Evolutionary conservation across 116 monocot species (phyloP), one percentile per base, ranked within the genome.

Genomic region (Zostera marina): DNA sequence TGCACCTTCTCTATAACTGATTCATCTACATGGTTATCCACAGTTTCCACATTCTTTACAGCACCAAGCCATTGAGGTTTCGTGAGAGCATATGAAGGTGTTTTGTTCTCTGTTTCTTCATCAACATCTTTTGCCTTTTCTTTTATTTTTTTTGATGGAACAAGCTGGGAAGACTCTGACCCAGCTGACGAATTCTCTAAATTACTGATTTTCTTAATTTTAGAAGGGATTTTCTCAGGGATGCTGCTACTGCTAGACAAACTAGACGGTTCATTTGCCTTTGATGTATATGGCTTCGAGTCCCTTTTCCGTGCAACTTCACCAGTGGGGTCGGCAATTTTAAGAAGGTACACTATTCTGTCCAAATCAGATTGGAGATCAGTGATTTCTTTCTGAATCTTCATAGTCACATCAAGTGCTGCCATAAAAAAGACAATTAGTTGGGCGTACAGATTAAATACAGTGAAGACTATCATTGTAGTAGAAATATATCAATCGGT

Each of bases 31-130:
- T 59, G 44, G 22, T 66, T 55, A 16, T 76, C 83, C 44, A 73
- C 66, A 22, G 60, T 19, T 59, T 73, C 54, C 10, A 53, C 53
- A 12, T 72, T 62, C 57, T 74, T 74, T 26, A 63, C 71, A 13
- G 73, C 98, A 48, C 98, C 98, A 53, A 98, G 91, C 98, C 90
- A 98, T 62, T 90, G 86, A 60, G 91, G 98, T 42, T 98, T 98
- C 47, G 64, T 48, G 14, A 68, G 25, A 8, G 68, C 40, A 53
- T 67, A 98, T 54, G 38, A 58, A 66, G 70, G 48, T 54, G 54
- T 41, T 68, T 79, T 74, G 15, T 54, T 71, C 44, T 76, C 74
- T 65, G 61, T 58, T 2, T 71, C 45, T 32, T 53, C 55, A 6
- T 0, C 14, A 16, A 15, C 54, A 58, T 61, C 59, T 8, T 67